A percentile compares a stretch with the other conserved stretches of the same genome.
These are phyloP conservation scores for Hirschioporus abietinus DNA, from an alignment of 768 basidiomycete genomes.

Conservation along the genomic window DNA sequence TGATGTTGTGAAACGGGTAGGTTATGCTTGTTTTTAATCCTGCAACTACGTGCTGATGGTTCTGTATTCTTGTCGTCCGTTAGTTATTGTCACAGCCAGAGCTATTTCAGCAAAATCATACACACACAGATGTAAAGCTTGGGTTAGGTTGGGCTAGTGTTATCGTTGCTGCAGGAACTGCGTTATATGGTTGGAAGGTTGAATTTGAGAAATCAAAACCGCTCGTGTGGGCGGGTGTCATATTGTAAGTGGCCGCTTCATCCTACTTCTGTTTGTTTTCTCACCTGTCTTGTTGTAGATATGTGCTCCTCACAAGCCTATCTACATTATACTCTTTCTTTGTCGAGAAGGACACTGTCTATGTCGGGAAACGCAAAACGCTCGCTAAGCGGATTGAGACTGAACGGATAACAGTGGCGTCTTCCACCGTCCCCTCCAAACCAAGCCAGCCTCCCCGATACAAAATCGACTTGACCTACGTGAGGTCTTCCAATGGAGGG, in stretches of 20 bases:
- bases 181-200: conserved; percentile 78
- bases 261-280: conserved; percentile 8
- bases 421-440: conserved; percentile 55
- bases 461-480: conserved; percentile 58
- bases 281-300: conserved; percentile 40
- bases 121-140: conserved; percentile 86
- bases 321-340: conserved; percentile 85
- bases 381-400: conserved; percentile 91
- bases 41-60: conserved; percentile 1
- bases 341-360: conserved; percentile 78
- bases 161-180: conserved; percentile 74
- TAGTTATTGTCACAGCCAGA: conserved; percentile 79
- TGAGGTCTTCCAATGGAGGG: conserved; percentile 78
- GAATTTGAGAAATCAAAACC: conserved; percentile 89
- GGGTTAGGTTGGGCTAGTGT: conserved; percentile 84
- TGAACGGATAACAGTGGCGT: conserved; percentile 77
- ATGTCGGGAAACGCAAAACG: conserved; percentile 85
- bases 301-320: conserved; percentile 62
- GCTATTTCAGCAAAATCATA: conserved; percentile 80
- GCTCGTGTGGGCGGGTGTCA: conserved; percentile 72
- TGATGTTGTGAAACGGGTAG: conserved; percentile 84
- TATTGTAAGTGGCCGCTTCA: conserved; percentile 47
- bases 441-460: conserved; percentile 59
- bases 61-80: conserved; percentile 4
- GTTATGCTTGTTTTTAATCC: conserved; percentile 26